A percentile compares a stretch with the other conserved stretches of the same genome.
Evolutionary conservation across 805 yeast genomes (phyloP).

Genomic region (Yamadazyma insecticola): DNA sequence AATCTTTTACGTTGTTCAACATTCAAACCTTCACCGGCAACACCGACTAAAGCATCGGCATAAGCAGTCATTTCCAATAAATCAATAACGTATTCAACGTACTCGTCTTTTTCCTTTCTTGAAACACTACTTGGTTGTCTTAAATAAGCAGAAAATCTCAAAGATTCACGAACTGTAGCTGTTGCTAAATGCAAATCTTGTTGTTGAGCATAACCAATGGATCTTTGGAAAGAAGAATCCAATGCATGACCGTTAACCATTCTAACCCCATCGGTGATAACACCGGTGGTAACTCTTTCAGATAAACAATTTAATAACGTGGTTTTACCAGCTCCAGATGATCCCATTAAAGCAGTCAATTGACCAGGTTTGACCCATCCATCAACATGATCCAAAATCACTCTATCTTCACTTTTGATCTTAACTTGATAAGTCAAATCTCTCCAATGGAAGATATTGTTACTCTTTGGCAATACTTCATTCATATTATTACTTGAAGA

Average conservation of each 20-base stretch:
- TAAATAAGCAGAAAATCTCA: conserved; percentile 63
- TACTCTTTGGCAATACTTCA: conserved; percentile 25
- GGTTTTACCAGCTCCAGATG: conserved; percentile 84
- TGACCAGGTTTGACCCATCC: conserved; percentile 85
- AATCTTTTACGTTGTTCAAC: conserved; percentile 39
- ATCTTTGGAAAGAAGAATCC: conserved; percentile 65
- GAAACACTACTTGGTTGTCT: conserved; percentile 61
- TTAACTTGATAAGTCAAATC: conserved; percentile 33
- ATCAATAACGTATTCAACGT: conserved; percentile 64
- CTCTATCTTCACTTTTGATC: conserved; percentile 31
- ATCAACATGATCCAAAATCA: conserved; percentile 35
- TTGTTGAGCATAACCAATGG: conserved; percentile 78
- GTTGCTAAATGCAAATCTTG: conserved; percentile 70
- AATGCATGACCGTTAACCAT: conserved; percentile 64
- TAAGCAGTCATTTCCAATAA: conserved; percentile 65
- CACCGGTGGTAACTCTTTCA: conserved; percentile 38
- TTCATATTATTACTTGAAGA: conserved; percentile 29
- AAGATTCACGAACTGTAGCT: conserved; percentile 70
- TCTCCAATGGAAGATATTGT: conserved; percentile 35
- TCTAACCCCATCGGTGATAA: conserved; percentile 44
- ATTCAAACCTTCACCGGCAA: conserved; percentile 57
- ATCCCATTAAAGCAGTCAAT: conserved; percentile 78
- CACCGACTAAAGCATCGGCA: conserved; percentile 76
- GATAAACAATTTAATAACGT: conserved; percentile 69
- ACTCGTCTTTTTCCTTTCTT: conserved; percentile 53